phyloP scores from a whole-genome alignment of 2,329 filamentous ascomycete genomes.

The Penicillium sp. region DNA sequence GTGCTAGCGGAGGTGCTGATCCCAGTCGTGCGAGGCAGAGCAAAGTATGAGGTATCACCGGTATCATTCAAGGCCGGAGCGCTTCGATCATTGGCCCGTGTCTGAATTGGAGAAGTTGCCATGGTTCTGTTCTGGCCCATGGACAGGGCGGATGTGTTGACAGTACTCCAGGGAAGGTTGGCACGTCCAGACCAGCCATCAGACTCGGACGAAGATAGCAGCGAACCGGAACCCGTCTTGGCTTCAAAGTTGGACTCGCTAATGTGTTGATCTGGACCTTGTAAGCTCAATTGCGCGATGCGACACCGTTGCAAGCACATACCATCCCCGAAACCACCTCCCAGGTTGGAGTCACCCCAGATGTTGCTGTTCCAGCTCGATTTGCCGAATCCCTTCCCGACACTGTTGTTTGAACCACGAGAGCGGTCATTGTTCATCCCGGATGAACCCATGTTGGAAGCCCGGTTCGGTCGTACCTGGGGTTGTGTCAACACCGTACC shows the following conservation, averaged over 20 bases:
- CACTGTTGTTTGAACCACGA: conserved; percentile 32
- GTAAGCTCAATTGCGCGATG: conserved; percentile 4
- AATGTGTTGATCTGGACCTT: conserved; percentile 25
- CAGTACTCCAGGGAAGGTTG: conserved; percentile 55
- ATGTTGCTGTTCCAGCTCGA: conserved; percentile 47
- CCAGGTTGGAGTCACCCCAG: conserved; percentile 48
- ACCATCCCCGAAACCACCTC: conserved; percentile 45
- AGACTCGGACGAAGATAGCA: conserved; percentile 64
- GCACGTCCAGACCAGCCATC: conserved; percentile 56
- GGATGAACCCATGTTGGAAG: conserved; percentile 38
- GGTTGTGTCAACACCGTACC: conserved; percentile 10
- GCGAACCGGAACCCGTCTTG: conserved; percentile 64
- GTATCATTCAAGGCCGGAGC: conserved; percentile 40
- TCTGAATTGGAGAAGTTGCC: conserved; percentile 56
- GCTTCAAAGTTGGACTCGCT: conserved; percentile 42
- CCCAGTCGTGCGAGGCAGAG: conserved; percentile 41
- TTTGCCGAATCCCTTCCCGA: conserved; percentile 44
- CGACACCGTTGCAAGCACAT: conserved; percentile 20
- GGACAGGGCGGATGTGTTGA: conserved; percentile 46
- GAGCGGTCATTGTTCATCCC: conserved; percentile 33
- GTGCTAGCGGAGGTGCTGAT: conserved; percentile 35
- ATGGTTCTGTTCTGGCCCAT: conserved; percentile 44
- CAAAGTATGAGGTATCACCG: conserved; percentile 46
- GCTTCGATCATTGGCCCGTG: conserved; percentile 47
- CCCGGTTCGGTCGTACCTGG: conserved; percentile 34